A percentile compares a stretch with the other conserved stretches of the same genome.
Evolutionary conservation across 2,329 filamentous ascomycete species (phyloP).

Genomic region (Fusarium haematococcum): DNA sequence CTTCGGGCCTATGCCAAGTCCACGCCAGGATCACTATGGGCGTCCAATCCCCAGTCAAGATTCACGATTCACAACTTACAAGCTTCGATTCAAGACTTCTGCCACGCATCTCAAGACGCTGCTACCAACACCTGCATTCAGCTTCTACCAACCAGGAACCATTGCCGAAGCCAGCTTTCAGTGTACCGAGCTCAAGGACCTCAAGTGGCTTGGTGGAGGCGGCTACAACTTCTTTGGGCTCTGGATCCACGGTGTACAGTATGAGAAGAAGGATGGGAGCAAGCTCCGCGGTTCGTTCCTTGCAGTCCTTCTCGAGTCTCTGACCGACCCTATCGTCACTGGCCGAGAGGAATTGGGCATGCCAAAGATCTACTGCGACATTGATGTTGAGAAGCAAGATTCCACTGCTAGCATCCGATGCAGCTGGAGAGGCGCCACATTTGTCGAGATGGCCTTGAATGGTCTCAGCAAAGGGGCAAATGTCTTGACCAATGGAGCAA

Average conservation of each 20-base stretch:
- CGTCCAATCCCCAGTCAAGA: neutral
- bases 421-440: conserved; percentile 28
- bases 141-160: conserved; percentile 57
- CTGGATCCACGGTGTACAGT: conserved; percentile 72
- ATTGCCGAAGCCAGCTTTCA: conserved; percentile 58
- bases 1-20: conserved; percentile 39
- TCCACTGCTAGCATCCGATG: neutral
- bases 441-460: conserved; percentile 13
- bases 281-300: conserved; percentile 65
- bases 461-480: neutral
- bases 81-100: conserved; percentile 63
- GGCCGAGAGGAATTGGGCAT: conserved; percentile 72
- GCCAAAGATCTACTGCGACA: conserved; percentile 67
- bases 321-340: conserved; percentile 70
- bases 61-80: conserved; percentile 57
- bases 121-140: conserved; percentile 55
- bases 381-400: conserved; percentile 52
- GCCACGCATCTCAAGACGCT: conserved; percentile 61
- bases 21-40: conserved; percentile 30
- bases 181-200: conserved; percentile 58
- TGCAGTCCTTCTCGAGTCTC: conserved; percentile 67
- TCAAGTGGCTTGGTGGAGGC: conserved; percentile 71
- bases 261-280: conserved; percentile 61
- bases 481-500: neutral
- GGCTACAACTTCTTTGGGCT: conserved; percentile 70